Evolutionary conservation across 169 alveolate species (phyloP), one percentile per base, ranked within the genome.

Genomic region (Sarcocystis neurona): DNA sequence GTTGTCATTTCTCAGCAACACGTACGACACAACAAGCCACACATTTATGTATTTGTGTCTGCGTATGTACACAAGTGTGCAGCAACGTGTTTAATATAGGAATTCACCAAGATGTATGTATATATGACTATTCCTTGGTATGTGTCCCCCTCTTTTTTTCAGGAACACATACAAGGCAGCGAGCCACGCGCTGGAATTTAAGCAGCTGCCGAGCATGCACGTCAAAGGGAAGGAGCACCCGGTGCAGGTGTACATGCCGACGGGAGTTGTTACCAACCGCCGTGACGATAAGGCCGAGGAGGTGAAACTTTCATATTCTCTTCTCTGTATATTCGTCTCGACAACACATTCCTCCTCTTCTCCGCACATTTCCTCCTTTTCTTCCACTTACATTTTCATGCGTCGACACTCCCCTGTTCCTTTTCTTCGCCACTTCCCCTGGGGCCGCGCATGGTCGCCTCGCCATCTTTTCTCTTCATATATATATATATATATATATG

Each of bases 161-260:
- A 90, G 93, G 56, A 90, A 85, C 84, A 93, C 96, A 12, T 89
- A 89, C 82, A 85, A 90, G 32, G 92, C 93, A 53, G 90, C 94
- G 15, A 50, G 86, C 44, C 89, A 91, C 53, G 93, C 89, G 23
- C 46, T 91, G 77, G 90, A 85, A 32, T 91, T 87, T 72, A 79
- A 77, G 60, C 89, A 91, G 60, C 87, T 86, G 34, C 90, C 91
- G 78, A 77, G 89, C 60, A 87, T 91, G 87, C 72, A 41, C 48
- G 93, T 91, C 43, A 91, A 91, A 56, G 93, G 93, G 50, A 91
- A 91, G 48, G 93, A 86, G 44, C 77, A 86, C 46, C 87, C 85
- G 32, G 86, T 91, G 34, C 87, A 91, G 34, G 90, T 91, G 37
- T 91, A 37, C 79, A 77, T 77, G 90, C 93, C 93, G 0, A 90